Conservation (phyloP, 352 stramenopile species). For the Saprolegnia parasitica region DNA sequence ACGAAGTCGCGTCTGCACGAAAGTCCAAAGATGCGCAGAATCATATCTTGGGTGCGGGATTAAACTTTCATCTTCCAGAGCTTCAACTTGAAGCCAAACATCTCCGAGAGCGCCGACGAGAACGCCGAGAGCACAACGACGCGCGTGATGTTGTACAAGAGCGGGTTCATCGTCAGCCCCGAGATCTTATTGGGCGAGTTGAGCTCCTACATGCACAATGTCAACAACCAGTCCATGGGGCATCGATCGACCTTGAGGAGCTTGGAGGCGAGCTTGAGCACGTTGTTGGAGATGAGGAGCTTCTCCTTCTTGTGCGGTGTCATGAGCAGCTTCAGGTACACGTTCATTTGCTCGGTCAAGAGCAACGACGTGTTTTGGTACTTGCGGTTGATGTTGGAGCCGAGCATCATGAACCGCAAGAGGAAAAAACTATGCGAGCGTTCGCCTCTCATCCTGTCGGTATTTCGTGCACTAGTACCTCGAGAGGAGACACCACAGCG, state of each 20-base stretch:
- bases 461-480: no score
- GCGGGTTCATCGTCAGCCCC: conserved; percentile 85
- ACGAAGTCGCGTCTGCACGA: no score
- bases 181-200: conserved; percentile 89
- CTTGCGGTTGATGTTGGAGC: conserved; percentile 88
- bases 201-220: conserved; percentile 54
- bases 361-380: conserved; percentile 90
- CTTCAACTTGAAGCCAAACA: conserved; percentile 90
- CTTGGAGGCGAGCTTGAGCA: conserved; percentile 88
- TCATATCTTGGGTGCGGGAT: background rate
- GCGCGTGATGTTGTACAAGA: conserved; percentile 86
- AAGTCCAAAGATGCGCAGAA: background rate
- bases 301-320: conserved; percentile 88
- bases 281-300: conserved; percentile 85
- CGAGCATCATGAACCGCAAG: conserved; percentile 88
- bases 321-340: conserved; percentile 75
- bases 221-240: conserved; percentile 13
- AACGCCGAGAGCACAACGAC: conserved; percentile 87
- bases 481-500: conserved; percentile 80
- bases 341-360: conserved; percentile 88
- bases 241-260: conserved; percentile 63
- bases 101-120: conserved; percentile 83
- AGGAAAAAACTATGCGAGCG: conserved; percentile 64
- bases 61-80: conserved; percentile 87
- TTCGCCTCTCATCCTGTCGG: background rate